Percentiles rank a stretch among this genome's conserved stretches.
phyloP scores from a whole-genome alignment of 768 basidiomycete species.

The Trametes sanguinea region DNA sequence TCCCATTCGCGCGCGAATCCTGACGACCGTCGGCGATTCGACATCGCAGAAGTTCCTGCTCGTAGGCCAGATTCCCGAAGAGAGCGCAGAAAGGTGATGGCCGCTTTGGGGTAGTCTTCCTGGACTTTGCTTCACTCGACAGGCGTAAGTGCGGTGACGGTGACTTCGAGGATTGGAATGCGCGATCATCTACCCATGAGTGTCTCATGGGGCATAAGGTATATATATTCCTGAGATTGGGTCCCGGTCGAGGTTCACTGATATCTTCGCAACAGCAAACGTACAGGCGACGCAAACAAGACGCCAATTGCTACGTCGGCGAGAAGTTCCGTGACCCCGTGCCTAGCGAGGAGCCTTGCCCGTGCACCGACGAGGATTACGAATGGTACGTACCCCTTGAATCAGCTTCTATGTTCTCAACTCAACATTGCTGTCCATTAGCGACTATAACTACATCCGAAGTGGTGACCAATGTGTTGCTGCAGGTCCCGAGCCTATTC shows the following conservation, averaged over 20 bases:
- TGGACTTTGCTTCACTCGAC: conserved; percentile 79
- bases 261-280: conserved; percentile 66
- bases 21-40: conserved; percentile 92
- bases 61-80: conserved; percentile 75
- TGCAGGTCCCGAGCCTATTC: conserved; percentile 85
- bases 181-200: conserved; percentile 60
- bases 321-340: conserved; percentile 88
- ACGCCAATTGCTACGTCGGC: conserved; percentile 87
- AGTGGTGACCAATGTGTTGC: conserved; percentile 76
- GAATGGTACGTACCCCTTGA: conserved; percentile 71
- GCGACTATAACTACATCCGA: conserved; percentile 88
- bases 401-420: not conserved
- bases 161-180: conserved; percentile 92
- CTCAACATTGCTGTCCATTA: conserved; percentile 30
- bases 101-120: conserved; percentile 68
- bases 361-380: conserved; percentile 85
- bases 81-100: conserved; percentile 56
- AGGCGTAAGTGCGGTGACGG: conserved; percentile 63
- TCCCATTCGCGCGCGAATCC: conserved; percentile 66
- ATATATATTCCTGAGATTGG: not conserved
- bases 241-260: not conserved
- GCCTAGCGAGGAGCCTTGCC: conserved; percentile 78
- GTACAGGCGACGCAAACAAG: conserved; percentile 81
- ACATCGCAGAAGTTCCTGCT: conserved; percentile 96
- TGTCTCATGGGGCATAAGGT: conserved; percentile 96